A percentile compares a stretch with the other conserved stretches of the same genome.
Evolutionary conservation across 768 basidiomycete species (phyloP).

Genomic region (Lactarius psammicola): DNA sequence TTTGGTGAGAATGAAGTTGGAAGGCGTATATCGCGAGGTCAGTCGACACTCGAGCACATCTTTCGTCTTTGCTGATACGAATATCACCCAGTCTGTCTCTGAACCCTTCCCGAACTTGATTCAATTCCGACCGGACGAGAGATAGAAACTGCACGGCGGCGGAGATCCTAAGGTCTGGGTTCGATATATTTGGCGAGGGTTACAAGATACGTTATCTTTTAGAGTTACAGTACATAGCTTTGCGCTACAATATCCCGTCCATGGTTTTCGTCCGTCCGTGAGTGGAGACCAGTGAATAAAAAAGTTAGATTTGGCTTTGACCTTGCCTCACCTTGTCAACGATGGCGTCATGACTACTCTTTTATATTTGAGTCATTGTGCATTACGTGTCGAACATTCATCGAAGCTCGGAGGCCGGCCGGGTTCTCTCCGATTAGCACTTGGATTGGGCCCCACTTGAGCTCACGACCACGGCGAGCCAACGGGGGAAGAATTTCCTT

Average conservation of each 20-base stretch:
- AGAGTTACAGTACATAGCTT: not conserved
- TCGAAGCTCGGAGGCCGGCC: not conserved
- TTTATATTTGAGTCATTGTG: not conserved
- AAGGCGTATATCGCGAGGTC: constrained; percentile 56
- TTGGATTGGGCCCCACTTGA: too few relatives aligned
- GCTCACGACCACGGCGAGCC: too few relatives aligned
- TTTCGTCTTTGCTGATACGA: not conserved
- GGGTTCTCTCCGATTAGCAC: too few relatives aligned
- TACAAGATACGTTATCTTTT: not conserved
- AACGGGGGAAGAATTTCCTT: too few relatives aligned
- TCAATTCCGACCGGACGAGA: constrained; percentile 38
- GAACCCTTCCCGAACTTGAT: constrained; percentile 54
- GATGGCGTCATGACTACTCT: not conserved
- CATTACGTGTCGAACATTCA: not conserved
- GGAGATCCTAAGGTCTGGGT: not conserved
- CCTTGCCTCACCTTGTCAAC: not conserved
- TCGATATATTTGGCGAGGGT: too few relatives aligned
- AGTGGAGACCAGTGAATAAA: not conserved
- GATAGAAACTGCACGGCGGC: not conserved
- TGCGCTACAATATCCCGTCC: too few relatives aligned
- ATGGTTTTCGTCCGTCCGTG: not conserved
- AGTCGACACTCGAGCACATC: constrained; percentile 28
- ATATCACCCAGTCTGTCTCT: constrained; percentile 47
- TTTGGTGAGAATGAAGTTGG: constrained; percentile 57
- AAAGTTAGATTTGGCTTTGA: not conserved